Conservation (phyloP, 1,284 basidiomycete genomes). For the Ustilago tritici region DNA sequence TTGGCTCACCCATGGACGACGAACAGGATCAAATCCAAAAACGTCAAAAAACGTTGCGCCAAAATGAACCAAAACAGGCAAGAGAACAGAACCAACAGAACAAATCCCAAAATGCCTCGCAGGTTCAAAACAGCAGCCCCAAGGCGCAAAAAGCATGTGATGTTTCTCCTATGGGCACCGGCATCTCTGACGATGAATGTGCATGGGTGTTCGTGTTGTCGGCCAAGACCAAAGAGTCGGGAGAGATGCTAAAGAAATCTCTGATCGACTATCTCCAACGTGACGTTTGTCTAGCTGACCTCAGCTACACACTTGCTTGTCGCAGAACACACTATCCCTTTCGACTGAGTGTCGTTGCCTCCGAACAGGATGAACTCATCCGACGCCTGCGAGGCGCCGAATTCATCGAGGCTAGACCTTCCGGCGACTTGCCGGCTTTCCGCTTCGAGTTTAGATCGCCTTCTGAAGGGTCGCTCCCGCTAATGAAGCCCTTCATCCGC, state of each 20-base stretch:
- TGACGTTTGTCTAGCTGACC: constrained; percentile 30
- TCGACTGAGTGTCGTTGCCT: constrained; percentile 38
- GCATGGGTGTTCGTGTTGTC: constrained; percentile 40
- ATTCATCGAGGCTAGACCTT: constrained; percentile 20
- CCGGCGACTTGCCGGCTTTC: constrained; percentile 15
- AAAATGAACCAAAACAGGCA: too few species aligned
- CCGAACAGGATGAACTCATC: constrained; percentile 39
- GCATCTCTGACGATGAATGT: not conserved
- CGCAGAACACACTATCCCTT: constrained; percentile 43
- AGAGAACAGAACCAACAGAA: too few species aligned
- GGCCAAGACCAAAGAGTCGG: constrained; percentile 41
- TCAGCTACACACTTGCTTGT: constrained; percentile 46
- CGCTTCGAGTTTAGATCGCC: constrained; percentile 5
- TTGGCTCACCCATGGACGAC: constrained; percentile 16
- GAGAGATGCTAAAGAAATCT: constrained; percentile 27
- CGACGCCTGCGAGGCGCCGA: constrained; percentile 18
- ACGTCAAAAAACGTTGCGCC: too few species aligned
- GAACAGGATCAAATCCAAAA: not conserved
- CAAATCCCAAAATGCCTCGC: too few species aligned
- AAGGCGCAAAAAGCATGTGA: not conserved
- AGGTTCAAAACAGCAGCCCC: too few species aligned
- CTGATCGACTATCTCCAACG: constrained; percentile 44
- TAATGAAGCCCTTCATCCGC: not conserved
- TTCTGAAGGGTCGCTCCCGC: not conserved
- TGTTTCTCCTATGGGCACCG: not conserved